A percentile compares a stretch with the other conserved stretches of the same genome.
Conservation (phyloP, 257 asterid genomes). For the Solanum commersonii region DNA sequence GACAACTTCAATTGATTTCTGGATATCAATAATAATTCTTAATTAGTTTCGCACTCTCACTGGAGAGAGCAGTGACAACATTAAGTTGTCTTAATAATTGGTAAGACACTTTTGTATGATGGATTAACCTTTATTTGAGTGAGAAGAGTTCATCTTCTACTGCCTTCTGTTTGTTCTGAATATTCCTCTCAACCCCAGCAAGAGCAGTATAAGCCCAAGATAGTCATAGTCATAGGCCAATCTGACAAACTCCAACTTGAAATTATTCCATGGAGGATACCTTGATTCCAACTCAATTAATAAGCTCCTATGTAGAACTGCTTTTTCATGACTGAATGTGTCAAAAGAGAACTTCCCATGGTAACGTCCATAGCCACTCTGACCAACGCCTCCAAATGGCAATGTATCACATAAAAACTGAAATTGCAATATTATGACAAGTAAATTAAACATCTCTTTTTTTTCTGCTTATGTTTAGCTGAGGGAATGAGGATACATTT, state of each 20-base stretch:
- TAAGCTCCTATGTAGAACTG: constrained; percentile 59
- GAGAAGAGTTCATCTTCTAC: not conserved
- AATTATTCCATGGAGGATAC: constrained; percentile 87
- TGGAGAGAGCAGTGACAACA: not conserved
- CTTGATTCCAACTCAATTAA: constrained; percentile 62
- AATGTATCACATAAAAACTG: constrained; percentile 65
- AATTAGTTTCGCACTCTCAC: not conserved
- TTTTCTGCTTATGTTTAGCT: not conserved
- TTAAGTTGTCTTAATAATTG: not conserved
- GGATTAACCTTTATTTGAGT: not conserved
- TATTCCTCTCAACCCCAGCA: constrained; percentile 37
- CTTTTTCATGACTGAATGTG: constrained; percentile 85
- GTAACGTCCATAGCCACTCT: constrained; percentile 79
- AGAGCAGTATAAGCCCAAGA: constrained; percentile 35
- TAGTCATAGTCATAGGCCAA: constrained; percentile 49
- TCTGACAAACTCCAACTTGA: constrained; percentile 70
- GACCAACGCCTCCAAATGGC: constrained; percentile 92
- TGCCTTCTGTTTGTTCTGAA: not conserved
- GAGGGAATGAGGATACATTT: not conserved
- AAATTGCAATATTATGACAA: not conserved
- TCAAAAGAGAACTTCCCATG: constrained; percentile 89
- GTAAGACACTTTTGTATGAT: not conserved
- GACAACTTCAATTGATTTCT: not conserved
- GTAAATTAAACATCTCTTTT: not conserved
- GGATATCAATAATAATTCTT: not conserved